Evolutionary conservation across 768 basidiomycete genomes (phyloP).

Genomic region (Cystofilobasidium capitatum): DNA sequence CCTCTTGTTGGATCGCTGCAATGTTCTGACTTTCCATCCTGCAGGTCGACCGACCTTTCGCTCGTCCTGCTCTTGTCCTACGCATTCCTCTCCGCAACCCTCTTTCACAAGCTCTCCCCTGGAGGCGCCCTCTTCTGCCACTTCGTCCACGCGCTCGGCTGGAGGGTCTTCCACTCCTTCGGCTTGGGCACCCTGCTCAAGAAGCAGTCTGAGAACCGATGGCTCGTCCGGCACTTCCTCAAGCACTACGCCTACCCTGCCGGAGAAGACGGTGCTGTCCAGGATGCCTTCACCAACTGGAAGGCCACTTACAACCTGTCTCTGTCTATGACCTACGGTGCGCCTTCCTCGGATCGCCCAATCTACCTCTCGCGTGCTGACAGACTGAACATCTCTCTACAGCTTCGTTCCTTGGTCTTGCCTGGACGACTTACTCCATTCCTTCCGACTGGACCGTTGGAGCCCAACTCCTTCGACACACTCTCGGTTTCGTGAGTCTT

Average conservation of each 20-base stretch:
- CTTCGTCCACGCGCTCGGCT: conserved; percentile 69
- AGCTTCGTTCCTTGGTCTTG: conserved; percentile 79
- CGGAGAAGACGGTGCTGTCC: conserved; percentile 63
- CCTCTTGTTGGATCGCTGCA: background rate
- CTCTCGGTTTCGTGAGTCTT: conserved; percentile 64
- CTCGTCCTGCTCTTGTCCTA: conserved; percentile 67
- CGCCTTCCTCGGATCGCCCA: conserved; percentile 28
- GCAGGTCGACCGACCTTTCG: conserved; percentile 74
- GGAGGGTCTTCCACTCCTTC: conserved; percentile 80
- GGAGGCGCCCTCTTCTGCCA: conserved; percentile 51
- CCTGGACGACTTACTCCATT: conserved; percentile 78
- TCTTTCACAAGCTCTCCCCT: conserved; percentile 54
- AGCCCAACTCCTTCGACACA: conserved; percentile 75
- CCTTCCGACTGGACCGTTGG: conserved; percentile 81
- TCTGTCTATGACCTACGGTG: conserved; percentile 90
- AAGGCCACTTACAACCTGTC: conserved; percentile 85
- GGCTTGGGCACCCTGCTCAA: conserved; percentile 74
- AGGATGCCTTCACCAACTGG: conserved; percentile 93
- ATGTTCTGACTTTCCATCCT: background rate
- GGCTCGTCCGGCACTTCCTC: conserved; percentile 83
- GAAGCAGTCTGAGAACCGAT: conserved; percentile 76
- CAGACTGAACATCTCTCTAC: conserved; percentile 23
- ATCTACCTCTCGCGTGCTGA: background rate
- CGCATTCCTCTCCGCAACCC: conserved; percentile 46
- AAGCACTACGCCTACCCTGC: conserved; percentile 77